Percentiles rank a stretch among this genome's conserved stretches.
Evolutionary conservation across 2,329 filamentous ascomycete genomes (phyloP).

Genomic region (Macroventuria anomochaeta): DNA sequence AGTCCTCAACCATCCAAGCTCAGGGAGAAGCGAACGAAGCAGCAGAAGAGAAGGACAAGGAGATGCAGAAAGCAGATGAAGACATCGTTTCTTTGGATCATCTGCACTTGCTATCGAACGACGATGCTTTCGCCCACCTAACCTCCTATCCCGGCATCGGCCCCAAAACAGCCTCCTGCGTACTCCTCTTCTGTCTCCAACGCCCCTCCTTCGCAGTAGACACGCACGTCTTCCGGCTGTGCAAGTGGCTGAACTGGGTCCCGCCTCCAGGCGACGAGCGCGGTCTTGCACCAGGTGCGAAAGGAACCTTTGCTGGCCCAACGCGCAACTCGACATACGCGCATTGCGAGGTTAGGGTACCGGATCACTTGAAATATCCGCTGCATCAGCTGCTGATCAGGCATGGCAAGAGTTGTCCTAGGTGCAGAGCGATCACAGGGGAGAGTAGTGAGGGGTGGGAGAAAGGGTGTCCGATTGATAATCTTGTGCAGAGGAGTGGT

Average conservation of each 20-base stretch:
- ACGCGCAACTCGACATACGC: conserved; percentile 62
- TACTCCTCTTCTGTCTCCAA: conserved; percentile 69
- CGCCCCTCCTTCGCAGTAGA: conserved; percentile 70
- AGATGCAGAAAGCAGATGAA: conserved; percentile 64
- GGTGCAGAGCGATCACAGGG: conserved; percentile 67
- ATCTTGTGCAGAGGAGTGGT: conserved; percentile 65
- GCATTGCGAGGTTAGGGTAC: conserved; percentile 67
- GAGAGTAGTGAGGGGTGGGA: conserved; percentile 68
- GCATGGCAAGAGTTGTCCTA: conserved; percentile 67
- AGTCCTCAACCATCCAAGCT: conserved; percentile 42
- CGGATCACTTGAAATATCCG: conserved; percentile 68
- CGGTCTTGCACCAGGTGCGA: conserved; percentile 40
- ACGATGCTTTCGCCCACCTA: conserved; percentile 65
- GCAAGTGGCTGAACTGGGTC: conserved; percentile 67
- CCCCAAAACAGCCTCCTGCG: conserved; percentile 70
- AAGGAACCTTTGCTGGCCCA: conserved; percentile 54
- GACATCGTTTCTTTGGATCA: conserved; percentile 70
- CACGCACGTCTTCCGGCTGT: conserved; percentile 70
- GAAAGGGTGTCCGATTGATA: conserved; percentile 68
- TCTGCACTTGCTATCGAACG: conserved; percentile 61
- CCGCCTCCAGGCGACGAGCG: conserved; percentile 52
- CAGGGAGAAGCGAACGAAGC: conserved; percentile 55
- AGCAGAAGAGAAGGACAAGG: conserved; percentile 60
- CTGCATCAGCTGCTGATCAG: conserved; percentile 67
- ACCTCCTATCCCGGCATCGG: conserved; percentile 68